Evolutionary conservation across 805 yeast genomes (phyloP).

Genomic region (Candida coleopterorum): DNA sequence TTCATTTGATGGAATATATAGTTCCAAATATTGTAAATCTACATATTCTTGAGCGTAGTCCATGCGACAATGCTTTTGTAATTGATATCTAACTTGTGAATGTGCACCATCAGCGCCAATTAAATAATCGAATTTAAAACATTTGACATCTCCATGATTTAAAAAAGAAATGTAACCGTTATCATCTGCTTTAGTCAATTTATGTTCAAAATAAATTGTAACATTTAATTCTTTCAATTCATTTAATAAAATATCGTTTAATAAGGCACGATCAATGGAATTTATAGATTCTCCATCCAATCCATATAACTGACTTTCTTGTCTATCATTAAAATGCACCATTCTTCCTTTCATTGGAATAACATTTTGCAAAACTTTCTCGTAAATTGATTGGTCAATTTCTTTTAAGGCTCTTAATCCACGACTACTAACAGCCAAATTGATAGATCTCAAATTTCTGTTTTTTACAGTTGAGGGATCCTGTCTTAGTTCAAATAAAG

Average conservation of each 20-base stretch:
- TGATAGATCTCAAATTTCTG: conserved; percentile 61
- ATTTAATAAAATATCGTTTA: conserved; percentile 61
- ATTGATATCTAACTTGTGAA: conserved; percentile 63
- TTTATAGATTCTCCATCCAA: conserved; percentile 78
- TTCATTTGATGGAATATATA: conserved; percentile 59
- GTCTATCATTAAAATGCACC: conserved; percentile 68
- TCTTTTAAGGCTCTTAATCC: conserved; percentile 68
- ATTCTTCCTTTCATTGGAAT: conserved; percentile 88
- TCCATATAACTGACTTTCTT: conserved; percentile 72
- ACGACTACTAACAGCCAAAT: conserved; percentile 81
- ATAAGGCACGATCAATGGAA: conserved; percentile 71
- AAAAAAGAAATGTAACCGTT: conserved; percentile 3
- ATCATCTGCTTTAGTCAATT: conserved; percentile 34
- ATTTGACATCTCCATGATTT: conserved; percentile 12
- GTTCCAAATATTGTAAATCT: conserved; percentile 78
- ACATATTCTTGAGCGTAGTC: conserved; percentile 71
- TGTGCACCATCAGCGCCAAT: conserved; percentile 87
- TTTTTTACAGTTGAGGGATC: conserved; percentile 51
- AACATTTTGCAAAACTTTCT: conserved; percentile 50
- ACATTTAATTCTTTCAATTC: conserved; percentile 50
- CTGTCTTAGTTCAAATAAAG: conserved; percentile 62
- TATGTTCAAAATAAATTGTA: conserved; percentile 49
- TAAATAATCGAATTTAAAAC: conserved; percentile 48
- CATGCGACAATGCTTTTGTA: conserved; percentile 66
- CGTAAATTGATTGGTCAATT: conserved; percentile 57